Conservation (phyloP, 768 basidiomycete species). For the Collybia sp. region DNA sequence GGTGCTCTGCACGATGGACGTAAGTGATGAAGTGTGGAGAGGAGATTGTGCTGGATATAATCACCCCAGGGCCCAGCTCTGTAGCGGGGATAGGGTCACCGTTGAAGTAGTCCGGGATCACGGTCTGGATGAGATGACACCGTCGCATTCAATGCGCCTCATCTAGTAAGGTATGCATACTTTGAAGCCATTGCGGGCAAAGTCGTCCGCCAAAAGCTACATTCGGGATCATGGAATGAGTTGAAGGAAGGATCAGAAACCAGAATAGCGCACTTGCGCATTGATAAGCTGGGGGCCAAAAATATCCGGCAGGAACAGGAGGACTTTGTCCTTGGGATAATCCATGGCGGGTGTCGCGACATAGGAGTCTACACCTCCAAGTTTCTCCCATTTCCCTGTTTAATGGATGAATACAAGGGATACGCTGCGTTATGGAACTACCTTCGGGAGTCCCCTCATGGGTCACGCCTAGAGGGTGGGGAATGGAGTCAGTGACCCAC, state of each 20-base stretch:
- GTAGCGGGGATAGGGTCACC: constrained; percentile 34
- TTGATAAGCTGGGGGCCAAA: constrained; percentile 49
- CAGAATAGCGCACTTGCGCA: constrained; percentile 27
- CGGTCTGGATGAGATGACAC: constrained; percentile 19
- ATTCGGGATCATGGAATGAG: background rate
- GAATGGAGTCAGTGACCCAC: background rate
- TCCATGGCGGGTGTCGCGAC: constrained; percentile 46
- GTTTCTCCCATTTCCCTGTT: constrained; percentile 40
- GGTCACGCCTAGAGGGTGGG: constrained; percentile 32
- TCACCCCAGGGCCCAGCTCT: constrained; percentile 27
- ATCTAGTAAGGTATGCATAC: constrained; percentile 14
- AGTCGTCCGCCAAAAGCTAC: constrained; percentile 37
- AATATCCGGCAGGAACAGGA: constrained; percentile 50
- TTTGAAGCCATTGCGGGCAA: constrained; percentile 41
- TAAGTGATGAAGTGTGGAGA: background rate
- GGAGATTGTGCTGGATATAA: background rate
- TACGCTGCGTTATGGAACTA: constrained; percentile 8
- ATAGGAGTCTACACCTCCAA: constrained; percentile 47
- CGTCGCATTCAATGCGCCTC: background rate
- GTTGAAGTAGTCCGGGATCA: constrained; percentile 36
- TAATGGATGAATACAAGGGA: constrained; percentile 5
- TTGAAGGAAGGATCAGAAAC: background rate
- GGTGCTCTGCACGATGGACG: constrained; percentile 9
- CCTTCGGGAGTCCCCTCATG: constrained; percentile 47
- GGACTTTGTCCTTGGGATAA: constrained; percentile 50